These are phyloP conservation scores for Xylariaceae sp. DNA, from an alignment of 2,329 filamentous ascomycete species.

Conservation along the genomic window DNA sequence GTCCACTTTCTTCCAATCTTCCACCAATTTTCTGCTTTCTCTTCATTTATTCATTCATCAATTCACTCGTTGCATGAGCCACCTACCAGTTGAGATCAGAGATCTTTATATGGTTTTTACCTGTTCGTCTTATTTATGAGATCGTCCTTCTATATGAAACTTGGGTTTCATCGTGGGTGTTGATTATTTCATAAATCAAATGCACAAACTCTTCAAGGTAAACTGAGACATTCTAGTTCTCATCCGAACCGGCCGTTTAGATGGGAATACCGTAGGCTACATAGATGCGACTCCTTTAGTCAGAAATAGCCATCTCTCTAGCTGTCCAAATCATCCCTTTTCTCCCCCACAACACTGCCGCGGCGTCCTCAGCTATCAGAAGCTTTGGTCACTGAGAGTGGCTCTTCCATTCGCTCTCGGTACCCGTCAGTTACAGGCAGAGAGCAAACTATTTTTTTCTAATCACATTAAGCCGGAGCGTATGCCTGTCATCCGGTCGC, in stretches of 20 bases:
- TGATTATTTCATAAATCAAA: neutral
- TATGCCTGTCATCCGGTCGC: slow-evolving; percentile 78
- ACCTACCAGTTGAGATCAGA: neutral
- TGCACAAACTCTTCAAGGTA: neutral
- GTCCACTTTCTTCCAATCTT: too few relatives aligned
- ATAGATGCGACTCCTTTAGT: neutral
- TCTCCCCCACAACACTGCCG: slow-evolving; percentile 48
- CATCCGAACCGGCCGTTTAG: neutral
- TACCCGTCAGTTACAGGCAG: slow-evolving; percentile 78
- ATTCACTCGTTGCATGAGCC: neutral
- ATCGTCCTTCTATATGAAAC: neutral
- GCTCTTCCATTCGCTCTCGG: slow-evolving; percentile 75
- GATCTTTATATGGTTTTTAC: neutral
- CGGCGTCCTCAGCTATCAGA: slow-evolving; percentile 57
- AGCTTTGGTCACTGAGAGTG: slow-evolving; percentile 68
- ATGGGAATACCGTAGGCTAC: slow-evolving; percentile 8
- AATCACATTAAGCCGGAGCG: slow-evolving; percentile 99
- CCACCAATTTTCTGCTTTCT: neutral
- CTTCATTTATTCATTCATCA: too few relatives aligned
- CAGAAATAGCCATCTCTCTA: neutral
- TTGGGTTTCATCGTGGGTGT: neutral
- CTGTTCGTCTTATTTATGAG: neutral
- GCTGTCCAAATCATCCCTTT: neutral
- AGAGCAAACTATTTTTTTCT: slow-evolving; percentile 62
- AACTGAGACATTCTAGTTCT: neutral